Conservation (phyloP, 768 basidiomycete genomes). For the Mycena olivaceomarginata region DNA sequence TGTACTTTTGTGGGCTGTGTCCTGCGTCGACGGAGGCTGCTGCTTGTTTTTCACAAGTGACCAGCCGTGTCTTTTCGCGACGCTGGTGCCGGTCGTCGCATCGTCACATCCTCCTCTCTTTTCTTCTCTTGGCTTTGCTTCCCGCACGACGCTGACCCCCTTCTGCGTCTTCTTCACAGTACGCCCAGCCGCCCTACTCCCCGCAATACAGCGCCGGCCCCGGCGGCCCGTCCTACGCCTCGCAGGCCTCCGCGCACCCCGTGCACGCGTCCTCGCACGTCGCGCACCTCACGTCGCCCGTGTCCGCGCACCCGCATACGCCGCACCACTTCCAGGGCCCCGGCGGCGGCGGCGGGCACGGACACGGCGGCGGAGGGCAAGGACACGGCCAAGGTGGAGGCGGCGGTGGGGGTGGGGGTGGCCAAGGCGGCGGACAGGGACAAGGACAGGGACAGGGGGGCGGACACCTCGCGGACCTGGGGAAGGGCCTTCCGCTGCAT, state of each 20-base stretch:
- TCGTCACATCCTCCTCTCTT: no score
- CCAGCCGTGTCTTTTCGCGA: no score
- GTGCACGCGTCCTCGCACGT: no score
- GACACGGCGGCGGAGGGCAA: not conserved
- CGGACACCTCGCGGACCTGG: conserved; percentile 62
- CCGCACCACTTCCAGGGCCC: not conserved
- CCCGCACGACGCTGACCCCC: no score
- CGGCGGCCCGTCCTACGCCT: not conserved
- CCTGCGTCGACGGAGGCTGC: no score
- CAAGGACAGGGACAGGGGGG: no score
- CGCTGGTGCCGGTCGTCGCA: no score
- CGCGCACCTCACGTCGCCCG: not conserved
- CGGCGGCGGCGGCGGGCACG: not conserved
- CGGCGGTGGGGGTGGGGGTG: no score
- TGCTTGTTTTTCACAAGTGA: no score
- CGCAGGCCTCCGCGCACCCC: not conserved
- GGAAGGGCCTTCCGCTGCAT: conserved; percentile 84
- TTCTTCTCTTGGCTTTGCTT: no score
- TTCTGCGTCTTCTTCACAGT: not conserved
- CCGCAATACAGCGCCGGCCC: not conserved
- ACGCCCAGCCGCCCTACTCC: conserved; percentile 14
- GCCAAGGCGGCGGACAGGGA: not conserved
- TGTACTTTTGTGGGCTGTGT: no score
- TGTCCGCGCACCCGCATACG: not conserved
- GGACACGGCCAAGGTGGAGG: no score